Evolutionary conservation across 2,329 filamentous ascomycete species (phyloP).

Genomic region (Gaeumannomyces tritici): DNA sequence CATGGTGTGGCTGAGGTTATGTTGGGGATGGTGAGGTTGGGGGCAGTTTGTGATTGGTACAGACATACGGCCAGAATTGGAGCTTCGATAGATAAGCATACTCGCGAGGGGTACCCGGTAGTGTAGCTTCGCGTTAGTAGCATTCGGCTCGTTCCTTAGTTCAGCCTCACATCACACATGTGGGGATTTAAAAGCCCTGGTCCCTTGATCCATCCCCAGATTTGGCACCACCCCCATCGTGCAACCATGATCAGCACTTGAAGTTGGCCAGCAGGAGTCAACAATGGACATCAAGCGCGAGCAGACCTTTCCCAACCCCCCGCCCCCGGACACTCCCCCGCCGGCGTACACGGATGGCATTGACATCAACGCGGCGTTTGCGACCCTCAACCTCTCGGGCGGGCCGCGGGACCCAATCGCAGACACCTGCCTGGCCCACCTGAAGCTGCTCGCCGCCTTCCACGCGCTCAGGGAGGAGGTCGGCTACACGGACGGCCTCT

Average conservation of each 20-base stretch:
- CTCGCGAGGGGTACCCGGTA: too few relatives aligned
- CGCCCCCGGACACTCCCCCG: background rate
- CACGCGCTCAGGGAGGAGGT: constrained; percentile 58
- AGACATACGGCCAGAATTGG: too few relatives aligned
- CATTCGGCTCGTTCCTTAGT: too few relatives aligned
- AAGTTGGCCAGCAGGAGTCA: background rate
- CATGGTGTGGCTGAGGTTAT: background rate
- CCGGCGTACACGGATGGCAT: background rate
- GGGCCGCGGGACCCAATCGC: constrained; percentile 23
- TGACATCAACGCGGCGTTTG: constrained; percentile 3
- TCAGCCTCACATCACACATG: too few relatives aligned
- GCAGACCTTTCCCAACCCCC: background rate
- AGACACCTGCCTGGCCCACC: constrained; percentile 59
- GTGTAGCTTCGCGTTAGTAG: too few relatives aligned
- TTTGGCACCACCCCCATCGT: too few relatives aligned
- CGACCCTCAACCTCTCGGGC: background rate
- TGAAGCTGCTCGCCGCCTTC: constrained; percentile 63
- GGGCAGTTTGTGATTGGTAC: too few relatives aligned
- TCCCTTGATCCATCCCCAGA: too few relatives aligned
- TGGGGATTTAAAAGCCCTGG: too few relatives aligned
- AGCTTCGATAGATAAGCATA: too few relatives aligned
- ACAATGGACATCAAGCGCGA: background rate
- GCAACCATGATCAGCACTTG: too few relatives aligned
- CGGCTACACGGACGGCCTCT: constrained; percentile 57
- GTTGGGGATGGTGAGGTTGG: background rate